Percentiles rank a stretch among this genome's conserved stretches.
Conservation (phyloP, 2,329 filamentous ascomycete species). For the Intubia oerlemansii region DNA sequence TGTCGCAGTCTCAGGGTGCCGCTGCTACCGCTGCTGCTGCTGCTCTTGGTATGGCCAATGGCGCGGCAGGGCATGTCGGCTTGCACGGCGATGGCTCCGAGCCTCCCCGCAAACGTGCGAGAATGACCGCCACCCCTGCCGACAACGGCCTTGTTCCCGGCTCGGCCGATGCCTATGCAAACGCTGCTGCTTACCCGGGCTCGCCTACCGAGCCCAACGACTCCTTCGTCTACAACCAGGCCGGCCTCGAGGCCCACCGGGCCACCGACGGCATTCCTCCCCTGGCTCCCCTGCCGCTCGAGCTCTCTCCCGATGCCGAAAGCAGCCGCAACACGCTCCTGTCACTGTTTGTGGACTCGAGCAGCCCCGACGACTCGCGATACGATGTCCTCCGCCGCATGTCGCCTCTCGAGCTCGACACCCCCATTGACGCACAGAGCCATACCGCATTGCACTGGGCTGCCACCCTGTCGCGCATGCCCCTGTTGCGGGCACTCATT, state of each 20-base stretch:
- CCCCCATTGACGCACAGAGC: slow-evolving; percentile 72
- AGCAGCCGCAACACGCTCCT: slow-evolving; percentile 66
- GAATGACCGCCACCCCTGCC: slow-evolving; percentile 31
- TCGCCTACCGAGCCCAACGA: slow-evolving; percentile 66
- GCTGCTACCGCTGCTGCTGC: no score
- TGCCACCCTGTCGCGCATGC: slow-evolving; percentile 71
- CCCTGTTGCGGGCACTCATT: slow-evolving; percentile 62
- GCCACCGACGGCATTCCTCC: slow-evolving; percentile 35
- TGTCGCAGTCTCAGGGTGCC: slow-evolving; percentile 31
- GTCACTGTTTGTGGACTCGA: slow-evolving; percentile 60
- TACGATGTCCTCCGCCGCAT: slow-evolving; percentile 61
- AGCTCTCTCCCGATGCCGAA: slow-evolving; percentile 43
- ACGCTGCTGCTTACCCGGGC: slow-evolving; percentile 31
- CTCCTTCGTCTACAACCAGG: slow-evolving; percentile 48
- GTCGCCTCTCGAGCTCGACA: slow-evolving; percentile 64
- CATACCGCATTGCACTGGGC: slow-evolving; percentile 95
- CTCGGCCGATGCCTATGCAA: slow-evolving; percentile 18
- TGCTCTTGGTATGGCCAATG: no score
- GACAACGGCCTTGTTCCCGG: slow-evolving; percentile 31
- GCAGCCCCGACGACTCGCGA: slow-evolving; percentile 43
- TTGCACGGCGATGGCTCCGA: slow-evolving; percentile 41
- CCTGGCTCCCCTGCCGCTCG: slow-evolving; percentile 37
- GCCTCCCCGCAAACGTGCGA: slow-evolving; percentile 62
- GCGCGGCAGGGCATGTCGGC: no score
- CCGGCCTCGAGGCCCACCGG: slow-evolving; percentile 16